Conservation (phyloP, 2,329 filamentous ascomycete genomes). For the Albifimbria verrucaria region DNA sequence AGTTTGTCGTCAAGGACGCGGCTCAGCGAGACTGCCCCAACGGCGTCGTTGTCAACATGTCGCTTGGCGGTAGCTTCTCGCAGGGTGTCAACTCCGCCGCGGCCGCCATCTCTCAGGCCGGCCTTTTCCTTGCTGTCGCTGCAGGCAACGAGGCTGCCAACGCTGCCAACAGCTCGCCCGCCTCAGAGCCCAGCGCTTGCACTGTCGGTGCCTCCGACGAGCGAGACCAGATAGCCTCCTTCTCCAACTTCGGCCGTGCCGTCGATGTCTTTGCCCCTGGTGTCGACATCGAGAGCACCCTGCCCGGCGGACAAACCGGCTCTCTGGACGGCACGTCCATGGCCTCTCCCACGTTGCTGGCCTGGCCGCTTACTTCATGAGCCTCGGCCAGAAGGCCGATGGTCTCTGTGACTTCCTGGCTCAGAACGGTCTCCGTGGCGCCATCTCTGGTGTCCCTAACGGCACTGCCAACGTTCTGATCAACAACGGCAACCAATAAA, state of each 20-base stretch:
- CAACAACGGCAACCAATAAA: conserved; percentile 43
- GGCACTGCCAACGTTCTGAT: conserved; percentile 50
- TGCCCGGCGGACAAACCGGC: conserved; percentile 33
- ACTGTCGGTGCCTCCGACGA: conserved; percentile 45
- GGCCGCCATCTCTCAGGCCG: conserved; percentile 34
- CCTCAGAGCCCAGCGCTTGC: conserved; percentile 41
- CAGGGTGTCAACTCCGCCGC: conserved; percentile 46
- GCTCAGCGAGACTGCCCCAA: conserved; percentile 32
- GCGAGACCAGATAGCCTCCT: conserved; percentile 35
- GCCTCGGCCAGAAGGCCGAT: conserved; percentile 38
- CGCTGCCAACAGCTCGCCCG: conserved; percentile 42
- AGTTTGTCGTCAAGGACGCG: conserved; percentile 36
- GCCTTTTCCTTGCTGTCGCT: conserved; percentile 52
- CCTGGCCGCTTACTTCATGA: conserved; percentile 40
- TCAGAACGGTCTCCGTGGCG: conserved; percentile 35
- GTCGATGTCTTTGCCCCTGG: conserved; percentile 50
- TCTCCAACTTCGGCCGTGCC: conserved; percentile 46
- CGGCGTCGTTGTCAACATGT: conserved; percentile 51
- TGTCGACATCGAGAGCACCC: conserved; percentile 40
- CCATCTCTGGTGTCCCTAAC: conserved; percentile 36
- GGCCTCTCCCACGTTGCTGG: conserved; percentile 36
- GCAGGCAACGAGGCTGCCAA: conserved; percentile 48
- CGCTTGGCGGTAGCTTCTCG: conserved; percentile 46
- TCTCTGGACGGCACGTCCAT: conserved; percentile 42
- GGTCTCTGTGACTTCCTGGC: conserved; percentile 46